Base-by-base conservation (phyloP, 2,329 filamentous ascomycete species). In the Coniochaeta sp. region DNA sequence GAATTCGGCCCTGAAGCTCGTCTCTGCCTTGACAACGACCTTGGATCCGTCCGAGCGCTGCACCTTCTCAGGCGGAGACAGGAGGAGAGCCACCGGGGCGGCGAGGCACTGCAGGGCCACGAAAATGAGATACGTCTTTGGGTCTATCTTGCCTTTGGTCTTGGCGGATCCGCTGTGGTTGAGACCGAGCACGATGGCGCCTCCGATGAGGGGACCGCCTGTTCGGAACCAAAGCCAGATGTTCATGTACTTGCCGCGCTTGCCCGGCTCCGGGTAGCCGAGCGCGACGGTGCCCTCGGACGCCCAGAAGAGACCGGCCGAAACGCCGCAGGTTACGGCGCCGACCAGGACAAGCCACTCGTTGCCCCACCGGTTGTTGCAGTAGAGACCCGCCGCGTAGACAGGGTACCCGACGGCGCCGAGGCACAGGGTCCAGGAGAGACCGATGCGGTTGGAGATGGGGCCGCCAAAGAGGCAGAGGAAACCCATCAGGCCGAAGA, bases 291-390 rank as follows among this genome's bases (percentile, higher is more conserved):
- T 88, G 0, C 86, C 86, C 72, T 91, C 89, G 0, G 87, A 83
- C 78, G 86, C 86, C 89, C 89, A 91, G 71, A 91, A 91, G 0
- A 91, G 77, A 0, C 89, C 89, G 0, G 89, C 88, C 0, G 84
- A 87, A 33, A 90, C 78, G n/a, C 88, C 88, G 63, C 88, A 91
- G 0, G 88, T 75, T 0, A 86, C 86, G 0, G 86, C 87, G 0
- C 88, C 89, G 8, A 91, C 71, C 0, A 90, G 77, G 0, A 87
- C 80, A 11, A 90, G 79, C 89, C 89, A 91, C 64, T 86, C 81
- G 0, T 74, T 84, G 1, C 86, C 86, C 66, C 81, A 91, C 0
- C 88, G 80, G 68, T 90, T 91, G 71, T 91, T 89, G 3, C 81
- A 83, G 70, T 91, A 91, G 0, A 91, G 73, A 0, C 86, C 88